Conservation (phyloP, 169 alveolate species). For the Plasmodium falciparum region DNA sequence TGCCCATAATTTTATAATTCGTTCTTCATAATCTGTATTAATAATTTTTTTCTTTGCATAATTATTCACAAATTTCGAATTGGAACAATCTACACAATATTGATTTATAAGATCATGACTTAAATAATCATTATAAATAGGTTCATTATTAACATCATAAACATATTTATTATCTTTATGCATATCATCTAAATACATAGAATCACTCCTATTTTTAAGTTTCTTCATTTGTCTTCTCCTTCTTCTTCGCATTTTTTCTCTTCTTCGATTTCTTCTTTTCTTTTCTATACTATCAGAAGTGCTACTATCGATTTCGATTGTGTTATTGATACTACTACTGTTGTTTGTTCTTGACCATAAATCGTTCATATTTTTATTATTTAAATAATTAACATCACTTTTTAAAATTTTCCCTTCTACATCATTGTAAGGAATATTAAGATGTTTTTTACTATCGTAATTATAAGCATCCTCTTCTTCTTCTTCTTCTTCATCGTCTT, state of each 20-base stretch:
- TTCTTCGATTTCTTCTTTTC: conserved; percentile 12
- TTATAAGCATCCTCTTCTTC: conserved; percentile 4
- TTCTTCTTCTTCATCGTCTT: background rate
- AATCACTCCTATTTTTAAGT: conserved; percentile 24
- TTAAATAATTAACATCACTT: background rate
- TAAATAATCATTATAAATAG: conserved; percentile 29
- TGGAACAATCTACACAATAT: conserved; percentile 36
- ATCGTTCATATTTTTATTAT: conserved; percentile 4
- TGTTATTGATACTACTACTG: background rate
- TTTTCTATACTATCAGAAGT: background rate
- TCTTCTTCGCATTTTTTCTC: conserved; percentile 9
- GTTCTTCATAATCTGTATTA: conserved; percentile 56
- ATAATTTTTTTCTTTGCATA: conserved; percentile 33
- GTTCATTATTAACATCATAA: conserved; percentile 13
- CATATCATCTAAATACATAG: conserved; percentile 35
- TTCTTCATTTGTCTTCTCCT: conserved; percentile 9
- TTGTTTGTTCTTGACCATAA: background rate
- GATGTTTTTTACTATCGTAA: background rate
- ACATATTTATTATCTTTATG: conserved; percentile 29
- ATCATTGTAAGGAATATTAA: background rate
- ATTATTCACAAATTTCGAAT: conserved; percentile 14
- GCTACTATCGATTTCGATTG: conserved; percentile 6
- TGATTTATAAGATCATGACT: conserved; percentile 50
- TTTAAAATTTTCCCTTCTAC: too few species aligned
- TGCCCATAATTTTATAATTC: conserved; percentile 81